phyloP scores from a whole-genome alignment of 805 yeast species.

The Candida berthetii region DNA sequence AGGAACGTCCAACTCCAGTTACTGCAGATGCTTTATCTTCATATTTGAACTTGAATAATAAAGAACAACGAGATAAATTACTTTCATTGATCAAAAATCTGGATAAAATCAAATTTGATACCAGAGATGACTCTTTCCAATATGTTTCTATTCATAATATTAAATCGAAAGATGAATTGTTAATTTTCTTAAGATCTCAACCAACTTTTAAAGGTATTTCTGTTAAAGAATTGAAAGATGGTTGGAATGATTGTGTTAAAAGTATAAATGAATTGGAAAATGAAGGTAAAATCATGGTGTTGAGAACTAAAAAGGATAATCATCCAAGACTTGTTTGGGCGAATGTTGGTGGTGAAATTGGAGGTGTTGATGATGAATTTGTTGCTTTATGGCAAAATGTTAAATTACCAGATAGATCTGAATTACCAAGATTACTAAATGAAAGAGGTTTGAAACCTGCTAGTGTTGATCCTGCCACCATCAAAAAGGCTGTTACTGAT shows the following conservation, averaged over 20 bases:
- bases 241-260: constrained; percentile 88
- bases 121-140: constrained; percentile 59
- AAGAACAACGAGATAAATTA: constrained; percentile 57
- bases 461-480: constrained; percentile 93
- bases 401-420: constrained; percentile 76
- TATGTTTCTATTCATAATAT: constrained; percentile 89
- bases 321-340: constrained; percentile 93
- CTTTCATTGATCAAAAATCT: constrained; percentile 68
- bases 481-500: constrained; percentile 54
- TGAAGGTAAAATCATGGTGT: constrained; percentile 70
- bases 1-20: constrained; percentile 63
- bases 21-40: constrained; percentile 57
- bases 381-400: constrained; percentile 74
- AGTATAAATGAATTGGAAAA: constrained; percentile 76
- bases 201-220: constrained; percentile 83
- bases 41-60: constrained; percentile 43
- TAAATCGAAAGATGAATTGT: constrained; percentile 69
- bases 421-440: constrained; percentile 69
- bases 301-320: constrained; percentile 89
- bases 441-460: constrained; percentile 94
- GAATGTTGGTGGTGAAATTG: constrained; percentile 68
- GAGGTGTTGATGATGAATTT: constrained; percentile 74
- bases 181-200: constrained; percentile 70
- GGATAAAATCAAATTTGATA: constrained; percentile 69
- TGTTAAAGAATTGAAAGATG: constrained; percentile 70